Evolutionary conservation across 768 basidiomycete genomes (phyloP).

Genomic region (Trametes elegans): DNA sequence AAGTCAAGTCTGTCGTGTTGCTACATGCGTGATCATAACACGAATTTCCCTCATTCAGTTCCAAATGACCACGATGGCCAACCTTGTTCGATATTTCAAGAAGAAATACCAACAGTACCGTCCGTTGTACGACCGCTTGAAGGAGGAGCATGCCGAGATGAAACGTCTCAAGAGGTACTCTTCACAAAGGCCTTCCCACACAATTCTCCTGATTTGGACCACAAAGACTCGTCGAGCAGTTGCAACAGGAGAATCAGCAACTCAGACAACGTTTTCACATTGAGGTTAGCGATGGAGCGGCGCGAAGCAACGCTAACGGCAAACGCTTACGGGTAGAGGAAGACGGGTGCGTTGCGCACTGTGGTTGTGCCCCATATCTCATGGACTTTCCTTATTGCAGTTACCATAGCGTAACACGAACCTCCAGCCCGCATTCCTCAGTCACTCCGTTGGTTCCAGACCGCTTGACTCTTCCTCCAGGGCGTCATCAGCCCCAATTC

Average conservation of each 20-base stretch:
- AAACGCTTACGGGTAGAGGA: conserved; percentile 58
- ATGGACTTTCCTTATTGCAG: conserved; percentile 2
- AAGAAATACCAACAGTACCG: conserved; percentile 56
- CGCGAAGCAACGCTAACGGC: conserved; percentile 51
- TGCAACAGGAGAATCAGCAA: conserved; percentile 49
- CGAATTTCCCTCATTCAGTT: conserved; percentile 48
- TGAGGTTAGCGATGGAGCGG: conserved; percentile 34
- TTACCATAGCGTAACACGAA: conserved; percentile 16
- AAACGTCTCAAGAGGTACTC: conserved; percentile 48
- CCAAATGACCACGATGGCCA: conserved; percentile 73
- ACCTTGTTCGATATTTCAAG: conserved; percentile 64
- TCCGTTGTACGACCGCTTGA: conserved; percentile 49
- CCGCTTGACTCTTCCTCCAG: conserved; percentile 65
- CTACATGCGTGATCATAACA: not conserved
- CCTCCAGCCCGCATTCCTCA: conserved; percentile 63
- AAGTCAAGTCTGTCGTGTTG: conserved; percentile 2
- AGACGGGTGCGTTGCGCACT: conserved; percentile 38
- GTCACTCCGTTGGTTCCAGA: conserved; percentile 56
- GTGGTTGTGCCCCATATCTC: not conserved
- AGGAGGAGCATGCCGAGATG: conserved; percentile 43
- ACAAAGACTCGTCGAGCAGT: conserved; percentile 46
- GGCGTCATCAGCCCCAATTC: conserved; percentile 51
- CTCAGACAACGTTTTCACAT: conserved; percentile 38
- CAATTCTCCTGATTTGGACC: not conserved
- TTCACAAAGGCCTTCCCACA: not conserved